Evolutionary conservation across 192 early-diverging fungal species (phyloP).

Genomic region (Chytriomyces sp.): DNA sequence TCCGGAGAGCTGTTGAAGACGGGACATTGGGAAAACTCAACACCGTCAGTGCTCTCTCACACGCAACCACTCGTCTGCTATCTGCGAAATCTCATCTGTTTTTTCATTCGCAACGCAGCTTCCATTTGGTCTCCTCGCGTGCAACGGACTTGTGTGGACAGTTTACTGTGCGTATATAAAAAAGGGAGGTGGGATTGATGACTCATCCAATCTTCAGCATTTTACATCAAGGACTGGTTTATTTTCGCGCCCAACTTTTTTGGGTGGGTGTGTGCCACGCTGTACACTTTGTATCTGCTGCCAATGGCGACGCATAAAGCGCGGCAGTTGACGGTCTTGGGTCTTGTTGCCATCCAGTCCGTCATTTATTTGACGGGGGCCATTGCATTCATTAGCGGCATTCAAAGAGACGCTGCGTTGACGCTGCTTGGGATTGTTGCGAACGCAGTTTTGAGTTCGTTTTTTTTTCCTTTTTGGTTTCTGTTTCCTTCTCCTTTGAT

Average conservation of each 20-base stretch:
- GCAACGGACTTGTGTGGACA: neutral
- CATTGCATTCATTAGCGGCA: neutral
- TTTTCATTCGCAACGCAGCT: neutral
- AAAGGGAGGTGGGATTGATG: neutral
- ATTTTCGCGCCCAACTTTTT: neutral
- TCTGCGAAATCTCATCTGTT: too few relatives aligned
- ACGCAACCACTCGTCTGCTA: too few relatives aligned
- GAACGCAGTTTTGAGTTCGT: slow-evolving; percentile 9
- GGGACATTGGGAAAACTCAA: neutral
- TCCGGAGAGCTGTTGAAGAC: neutral
- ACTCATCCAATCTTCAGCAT: neutral
- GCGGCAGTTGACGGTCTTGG: neutral
- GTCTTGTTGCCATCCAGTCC: neutral
- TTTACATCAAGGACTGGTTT: slow-evolving; percentile 10
- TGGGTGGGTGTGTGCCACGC: neutral
- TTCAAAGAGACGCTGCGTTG: neutral
- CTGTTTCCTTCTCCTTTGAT: neutral
- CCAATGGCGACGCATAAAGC: slow-evolving; percentile 1
- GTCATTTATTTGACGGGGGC: neutral
- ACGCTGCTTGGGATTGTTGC: neutral
- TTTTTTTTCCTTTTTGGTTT: neutral
- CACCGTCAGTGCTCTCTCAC: neutral
- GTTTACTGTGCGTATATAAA: neutral
- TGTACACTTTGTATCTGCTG: slow-evolving; percentile 4
- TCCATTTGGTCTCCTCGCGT: neutral